Evolutionary conservation across 1,139 yeast species (phyloP).

Genomic region (Nadsonia starkeyi-henricii): DNA sequence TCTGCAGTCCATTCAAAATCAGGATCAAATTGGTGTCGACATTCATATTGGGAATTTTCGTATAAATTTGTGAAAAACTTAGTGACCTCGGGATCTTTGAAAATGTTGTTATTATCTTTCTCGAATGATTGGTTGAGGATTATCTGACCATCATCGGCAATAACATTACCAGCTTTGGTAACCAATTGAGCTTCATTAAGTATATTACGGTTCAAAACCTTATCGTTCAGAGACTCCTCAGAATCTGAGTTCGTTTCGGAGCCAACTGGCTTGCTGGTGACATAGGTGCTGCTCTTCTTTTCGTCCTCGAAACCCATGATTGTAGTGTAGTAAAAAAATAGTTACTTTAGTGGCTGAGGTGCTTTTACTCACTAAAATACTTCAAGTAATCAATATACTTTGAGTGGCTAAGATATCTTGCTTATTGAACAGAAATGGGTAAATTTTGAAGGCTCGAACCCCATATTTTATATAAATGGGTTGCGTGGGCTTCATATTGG

Average conservation of each 20-base stretch:
- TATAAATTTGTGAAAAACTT: conserved; percentile 29
- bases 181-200: background rate
- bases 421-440: too few species aligned
- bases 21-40: conserved; percentile 34
- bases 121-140: background rate
- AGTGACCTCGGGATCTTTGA: conserved; percentile 30
- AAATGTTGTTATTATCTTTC: conserved; percentile 8
- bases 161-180: background rate
- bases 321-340: too few species aligned
- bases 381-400: too few species aligned
- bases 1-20: conserved; percentile 31
- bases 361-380: too few species aligned
- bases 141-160: background rate
- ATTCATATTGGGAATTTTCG: conserved; percentile 32
- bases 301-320: too few species aligned
- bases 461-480: too few species aligned
- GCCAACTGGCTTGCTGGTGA: background rate
- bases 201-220: background rate
- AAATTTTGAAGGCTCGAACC: too few species aligned
- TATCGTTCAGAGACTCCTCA: background rate
- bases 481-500: too few species aligned
- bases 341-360: too few species aligned
- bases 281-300: background rate
- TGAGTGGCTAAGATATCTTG: too few species aligned
- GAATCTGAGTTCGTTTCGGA: background rate